These are phyloP conservation scores for Penicillium capsulatum DNA, from an alignment of 2,329 filamentous ascomycete species.

Conservation along the genomic window DNA sequence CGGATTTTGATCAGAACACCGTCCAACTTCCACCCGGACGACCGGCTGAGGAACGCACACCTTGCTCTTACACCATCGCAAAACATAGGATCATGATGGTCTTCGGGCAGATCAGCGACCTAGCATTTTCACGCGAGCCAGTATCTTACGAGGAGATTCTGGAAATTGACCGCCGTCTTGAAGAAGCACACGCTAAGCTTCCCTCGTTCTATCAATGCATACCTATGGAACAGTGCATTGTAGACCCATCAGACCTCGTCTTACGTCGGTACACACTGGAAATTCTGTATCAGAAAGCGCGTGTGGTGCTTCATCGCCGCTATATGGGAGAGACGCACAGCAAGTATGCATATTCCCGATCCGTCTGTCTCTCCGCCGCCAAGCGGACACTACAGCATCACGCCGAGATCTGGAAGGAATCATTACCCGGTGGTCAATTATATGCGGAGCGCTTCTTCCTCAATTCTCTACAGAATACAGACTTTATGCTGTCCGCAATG, in stretches of 20 bases:
- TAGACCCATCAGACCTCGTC: constrained; percentile 49
- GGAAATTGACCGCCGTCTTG: constrained; percentile 34
- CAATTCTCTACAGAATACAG: constrained; percentile 55
- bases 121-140: constrained; percentile 33
- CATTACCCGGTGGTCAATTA: constrained; percentile 53
- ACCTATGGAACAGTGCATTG: constrained; percentile 39
- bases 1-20: constrained; percentile 54
- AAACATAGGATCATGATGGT: constrained; percentile 35
- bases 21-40: constrained; percentile 51
- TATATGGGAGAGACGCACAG: constrained; percentile 43
- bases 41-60: constrained; percentile 52
- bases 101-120: constrained; percentile 38
- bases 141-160: constrained; percentile 37
- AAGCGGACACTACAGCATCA: constrained; percentile 49
- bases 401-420: constrained; percentile 48
- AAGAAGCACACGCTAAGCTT: constrained; percentile 27
- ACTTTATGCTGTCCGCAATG: constrained; percentile 60
- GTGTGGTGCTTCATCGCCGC: constrained; percentile 52
- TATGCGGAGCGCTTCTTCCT: constrained; percentile 55
- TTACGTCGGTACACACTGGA: constrained; percentile 52
- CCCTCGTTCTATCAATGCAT: constrained; percentile 22
- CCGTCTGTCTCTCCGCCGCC: constrained; percentile 47
- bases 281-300: constrained; percentile 50
- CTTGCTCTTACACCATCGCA: constrained; percentile 36
- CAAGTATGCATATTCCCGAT: constrained; percentile 44